A percentile compares a stretch with the other conserved stretches of the same genome.
phyloP scores from a whole-genome alignment of 192 early-diverging fungal species.

The Coemansia guatemalensis region DNA sequence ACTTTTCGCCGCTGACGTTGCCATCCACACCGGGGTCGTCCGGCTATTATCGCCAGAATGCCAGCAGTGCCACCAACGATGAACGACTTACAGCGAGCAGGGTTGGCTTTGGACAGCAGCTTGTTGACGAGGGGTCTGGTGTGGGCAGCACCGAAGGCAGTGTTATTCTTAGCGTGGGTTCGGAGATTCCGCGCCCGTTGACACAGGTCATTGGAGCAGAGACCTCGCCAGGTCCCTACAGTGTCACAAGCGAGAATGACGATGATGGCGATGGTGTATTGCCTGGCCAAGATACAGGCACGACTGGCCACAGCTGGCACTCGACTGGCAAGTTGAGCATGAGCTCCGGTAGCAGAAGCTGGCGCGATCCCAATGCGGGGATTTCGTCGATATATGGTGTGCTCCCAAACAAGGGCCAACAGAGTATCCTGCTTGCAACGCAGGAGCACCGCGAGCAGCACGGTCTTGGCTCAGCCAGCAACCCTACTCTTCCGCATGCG shows the following conservation, averaged over 20 bases:
- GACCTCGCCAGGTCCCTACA: constrained; percentile 30
- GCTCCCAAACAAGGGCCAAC: not conserved
- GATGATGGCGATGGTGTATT: not conserved
- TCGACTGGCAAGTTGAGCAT: not conserved
- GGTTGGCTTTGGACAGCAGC: constrained; percentile 4
- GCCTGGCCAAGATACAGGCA: not conserved
- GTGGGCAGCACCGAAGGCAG: not conserved
- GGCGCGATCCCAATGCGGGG: not conserved
- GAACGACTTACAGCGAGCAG: not conserved
- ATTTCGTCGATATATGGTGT: not conserved
- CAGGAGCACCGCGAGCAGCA: constrained; percentile 1
- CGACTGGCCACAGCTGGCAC: not conserved
- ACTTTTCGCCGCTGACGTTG: constrained; percentile 50
- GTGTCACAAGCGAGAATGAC: constrained; percentile 22
- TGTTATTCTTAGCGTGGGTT: constrained; percentile 12
- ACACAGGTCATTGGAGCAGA: constrained; percentile 27
- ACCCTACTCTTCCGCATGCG: constrained; percentile 6
- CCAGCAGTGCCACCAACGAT: constrained; percentile 9
- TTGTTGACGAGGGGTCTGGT: not conserved
- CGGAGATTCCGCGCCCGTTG: constrained; percentile 16
- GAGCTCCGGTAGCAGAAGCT: not conserved
- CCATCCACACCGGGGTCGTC: constrained; percentile 47
- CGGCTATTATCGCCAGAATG: constrained; percentile 11
- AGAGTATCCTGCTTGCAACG: not conserved
- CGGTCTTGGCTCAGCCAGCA: not conserved